Evolutionary conservation across 2,329 filamentous ascomycete genomes (phyloP).

Genomic region (Penicillium griseofulvum): DNA sequence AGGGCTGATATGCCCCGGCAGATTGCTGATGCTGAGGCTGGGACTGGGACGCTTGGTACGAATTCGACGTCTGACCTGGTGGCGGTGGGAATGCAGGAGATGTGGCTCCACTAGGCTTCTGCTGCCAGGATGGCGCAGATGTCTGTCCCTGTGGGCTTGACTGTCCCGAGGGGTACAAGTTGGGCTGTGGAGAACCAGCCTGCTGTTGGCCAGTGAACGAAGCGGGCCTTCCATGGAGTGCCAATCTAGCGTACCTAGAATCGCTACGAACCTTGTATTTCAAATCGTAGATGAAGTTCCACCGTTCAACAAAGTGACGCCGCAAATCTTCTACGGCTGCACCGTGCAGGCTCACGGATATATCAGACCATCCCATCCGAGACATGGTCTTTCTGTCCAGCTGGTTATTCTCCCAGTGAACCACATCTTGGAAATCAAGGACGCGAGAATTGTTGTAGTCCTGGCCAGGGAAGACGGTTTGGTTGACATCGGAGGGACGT

Average conservation of each 20-base stretch:
- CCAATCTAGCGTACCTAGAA: conserved; percentile 46
- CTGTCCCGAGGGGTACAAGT: conserved; percentile 15
- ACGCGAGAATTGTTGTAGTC: conserved; percentile 89
- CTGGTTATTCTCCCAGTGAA: conserved; percentile 81
- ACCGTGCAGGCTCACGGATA: conserved; percentile 72
- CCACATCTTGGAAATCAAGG: conserved; percentile 75
- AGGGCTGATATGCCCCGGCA: conserved; percentile 1
- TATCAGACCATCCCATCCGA: conserved; percentile 91
- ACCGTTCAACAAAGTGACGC: conserved; percentile 78
- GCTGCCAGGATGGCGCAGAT: conserved; percentile 11
- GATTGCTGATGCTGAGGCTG: conserved; percentile 9
- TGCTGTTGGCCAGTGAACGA: conserved; percentile 20
- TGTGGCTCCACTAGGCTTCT: neutral
- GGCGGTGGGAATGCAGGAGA: conserved; percentile 2
- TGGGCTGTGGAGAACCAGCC: conserved; percentile 20
- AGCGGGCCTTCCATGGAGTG: conserved; percentile 33
- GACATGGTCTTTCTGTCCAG: conserved; percentile 75
- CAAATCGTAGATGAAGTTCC: conserved; percentile 84
- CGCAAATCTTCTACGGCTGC: conserved; percentile 72
- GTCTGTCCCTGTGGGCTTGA: conserved; percentile 17
- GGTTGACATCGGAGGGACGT: conserved; percentile 72
- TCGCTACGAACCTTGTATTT: conserved; percentile 68
- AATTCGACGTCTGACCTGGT: neutral
- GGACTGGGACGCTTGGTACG: conserved; percentile 6
- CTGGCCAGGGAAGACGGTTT: conserved; percentile 80